Evolutionary conservation across 176 grass and related monocot species (phyloP).

Genomic region (Alopecurus myosuroides): DNA sequence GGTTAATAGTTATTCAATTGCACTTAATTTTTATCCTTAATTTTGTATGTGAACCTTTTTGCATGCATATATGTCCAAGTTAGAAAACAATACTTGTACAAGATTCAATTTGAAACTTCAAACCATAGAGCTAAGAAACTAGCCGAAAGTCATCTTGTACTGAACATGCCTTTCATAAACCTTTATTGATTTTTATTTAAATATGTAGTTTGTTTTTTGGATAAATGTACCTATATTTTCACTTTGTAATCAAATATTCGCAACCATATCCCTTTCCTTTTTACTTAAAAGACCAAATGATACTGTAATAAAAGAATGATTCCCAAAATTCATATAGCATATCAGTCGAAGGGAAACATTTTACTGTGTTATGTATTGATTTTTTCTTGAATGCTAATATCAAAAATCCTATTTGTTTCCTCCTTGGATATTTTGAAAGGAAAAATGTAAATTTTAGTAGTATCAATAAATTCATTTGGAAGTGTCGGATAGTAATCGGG

Average conservation of each 20-base stretch:
- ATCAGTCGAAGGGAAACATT: not conserved
- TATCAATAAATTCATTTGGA: not conserved
- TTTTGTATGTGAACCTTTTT: not conserved
- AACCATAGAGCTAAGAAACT: not conserved
- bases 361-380: not conserved
- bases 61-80: not conserved
- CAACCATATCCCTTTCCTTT: not conserved
- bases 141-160: not conserved
- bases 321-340: not conserved
- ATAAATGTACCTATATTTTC: not conserved
- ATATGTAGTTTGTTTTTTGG: not conserved
- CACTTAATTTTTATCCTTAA: not conserved
- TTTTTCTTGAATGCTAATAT: not conserved
- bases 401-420: not conserved
- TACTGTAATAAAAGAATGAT: not conserved
- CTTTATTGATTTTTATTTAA: not conserved
- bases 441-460: not conserved
- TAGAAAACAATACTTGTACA: not conserved
- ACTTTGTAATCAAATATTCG: not conserved
- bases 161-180: too few relatives aligned
- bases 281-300: not conserved
- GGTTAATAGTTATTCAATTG: not conserved
- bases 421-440: not conserved
- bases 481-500: too few relatives aligned
- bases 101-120: not conserved